Conservation (phyloP, 805 yeast species). For the Wickerhamiella australiensis region DNA sequence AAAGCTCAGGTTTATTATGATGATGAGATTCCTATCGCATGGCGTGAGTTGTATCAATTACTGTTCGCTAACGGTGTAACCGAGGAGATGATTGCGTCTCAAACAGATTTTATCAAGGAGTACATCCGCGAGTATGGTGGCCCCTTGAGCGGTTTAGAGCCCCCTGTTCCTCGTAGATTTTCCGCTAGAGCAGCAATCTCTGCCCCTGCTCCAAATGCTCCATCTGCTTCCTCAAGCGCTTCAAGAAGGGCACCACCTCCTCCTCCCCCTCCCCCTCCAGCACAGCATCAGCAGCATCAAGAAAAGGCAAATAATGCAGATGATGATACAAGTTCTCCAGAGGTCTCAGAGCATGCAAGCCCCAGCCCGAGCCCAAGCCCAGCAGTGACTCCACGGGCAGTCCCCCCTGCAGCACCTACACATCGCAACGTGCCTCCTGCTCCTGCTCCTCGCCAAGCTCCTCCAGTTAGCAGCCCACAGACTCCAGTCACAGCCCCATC, state of each 20-base stretch:
- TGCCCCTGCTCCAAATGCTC: constrained; percentile 16
- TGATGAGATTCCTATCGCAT: constrained; percentile 73
- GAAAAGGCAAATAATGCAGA: no score
- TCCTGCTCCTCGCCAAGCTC: constrained; percentile 20
- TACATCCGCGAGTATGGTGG: constrained; percentile 66
- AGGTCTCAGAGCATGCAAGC: not conserved
- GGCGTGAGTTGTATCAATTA: constrained; percentile 64
- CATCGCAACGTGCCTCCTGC: constrained; percentile 8
- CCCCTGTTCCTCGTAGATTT: constrained; percentile 60
- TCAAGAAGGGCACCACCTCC: constrained; percentile 27
- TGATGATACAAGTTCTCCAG: no score
- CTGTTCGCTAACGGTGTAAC: constrained; percentile 67
- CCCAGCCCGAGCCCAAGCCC: not conserved
- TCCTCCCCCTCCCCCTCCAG: constrained; percentile 31
- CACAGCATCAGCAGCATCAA: not conserved
- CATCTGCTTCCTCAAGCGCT: not conserved
- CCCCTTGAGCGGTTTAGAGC: constrained; percentile 70
- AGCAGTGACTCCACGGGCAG: not conserved
- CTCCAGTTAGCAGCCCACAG: constrained; percentile 33
- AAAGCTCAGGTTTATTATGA: constrained; percentile 39
- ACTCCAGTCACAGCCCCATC: constrained; percentile 24
- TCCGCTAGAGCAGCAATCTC: constrained; percentile 19
- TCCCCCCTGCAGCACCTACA: constrained; percentile 6
- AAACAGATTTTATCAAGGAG: constrained; percentile 68
- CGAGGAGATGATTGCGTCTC: constrained; percentile 82